A percentile compares a stretch with the other conserved stretches of the same genome.
Evolutionary conservation across 1,284 basidiomycete genomes (phyloP).

Genomic region (Fomitopsis pinicola): DNA sequence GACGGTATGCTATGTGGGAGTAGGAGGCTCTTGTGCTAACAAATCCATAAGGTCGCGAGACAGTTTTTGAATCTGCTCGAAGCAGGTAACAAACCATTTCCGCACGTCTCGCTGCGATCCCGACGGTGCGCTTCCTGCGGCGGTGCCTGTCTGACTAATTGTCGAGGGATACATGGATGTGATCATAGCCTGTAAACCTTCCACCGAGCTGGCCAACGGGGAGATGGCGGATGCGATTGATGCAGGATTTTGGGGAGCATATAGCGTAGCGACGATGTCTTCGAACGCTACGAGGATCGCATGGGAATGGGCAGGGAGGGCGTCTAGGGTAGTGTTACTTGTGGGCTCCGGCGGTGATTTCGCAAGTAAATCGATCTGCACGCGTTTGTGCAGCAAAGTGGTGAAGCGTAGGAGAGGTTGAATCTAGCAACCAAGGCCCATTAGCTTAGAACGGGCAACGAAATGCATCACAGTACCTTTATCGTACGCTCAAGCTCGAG

Average conservation of each 20-base stretch:
- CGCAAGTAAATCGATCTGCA: conserved; percentile 45
- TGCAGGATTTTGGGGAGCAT: conserved; percentile 52
- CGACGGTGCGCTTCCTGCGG: conserved; percentile 20
- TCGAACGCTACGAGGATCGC: conserved; percentile 50
- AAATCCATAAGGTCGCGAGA: conserved; percentile 14
- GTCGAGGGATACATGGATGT: neutral
- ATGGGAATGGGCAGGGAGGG: conserved; percentile 44
- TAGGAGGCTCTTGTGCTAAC: conserved; percentile 7
- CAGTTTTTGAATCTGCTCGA: conserved; percentile 46
- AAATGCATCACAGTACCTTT: conserved; percentile 16
- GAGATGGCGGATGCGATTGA: conserved; percentile 36
- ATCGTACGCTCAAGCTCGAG: conserved; percentile 24
- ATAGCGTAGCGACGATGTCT: conserved; percentile 59
- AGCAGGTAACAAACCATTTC: conserved; percentile 60
- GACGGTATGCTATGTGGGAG: conserved; percentile 10
- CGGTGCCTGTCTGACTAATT: too few species aligned
- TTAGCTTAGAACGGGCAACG: neutral
- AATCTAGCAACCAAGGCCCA: conserved; percentile 33
- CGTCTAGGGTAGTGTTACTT: conserved; percentile 36
- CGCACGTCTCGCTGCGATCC: conserved; percentile 21
- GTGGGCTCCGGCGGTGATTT: conserved; percentile 19
- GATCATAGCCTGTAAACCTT: conserved; percentile 31
- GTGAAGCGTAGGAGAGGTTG: conserved; percentile 55
- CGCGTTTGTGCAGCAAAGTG: conserved; percentile 57
- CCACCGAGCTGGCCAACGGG: conserved; percentile 33